Evolutionary conservation across 148 eudicot species (phyloP).

Genomic region (Chenopodium quinoa): DNA sequence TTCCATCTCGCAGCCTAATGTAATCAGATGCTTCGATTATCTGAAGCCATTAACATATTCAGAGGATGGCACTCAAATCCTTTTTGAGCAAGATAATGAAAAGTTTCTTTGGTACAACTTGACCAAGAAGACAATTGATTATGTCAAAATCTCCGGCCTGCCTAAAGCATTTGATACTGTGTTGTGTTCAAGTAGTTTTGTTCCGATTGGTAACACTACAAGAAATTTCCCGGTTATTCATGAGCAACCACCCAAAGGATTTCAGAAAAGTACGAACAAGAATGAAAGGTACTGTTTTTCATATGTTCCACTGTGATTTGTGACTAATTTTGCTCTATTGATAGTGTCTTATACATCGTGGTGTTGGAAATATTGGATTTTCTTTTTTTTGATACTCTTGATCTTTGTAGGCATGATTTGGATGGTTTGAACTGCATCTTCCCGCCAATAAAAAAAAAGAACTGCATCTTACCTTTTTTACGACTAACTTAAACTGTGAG

Average conservation of each 20-base stretch:
- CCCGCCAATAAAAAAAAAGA: no score
- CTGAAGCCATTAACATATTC: slow-evolving; percentile 13
- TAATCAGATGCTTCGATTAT: not conserved
- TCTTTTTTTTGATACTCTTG: not conserved
- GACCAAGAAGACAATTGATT: slow-evolving; percentile 5
- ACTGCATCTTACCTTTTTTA: no score
- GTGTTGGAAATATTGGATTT: no score
- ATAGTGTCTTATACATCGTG: no score
- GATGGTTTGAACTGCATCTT: not conserved
- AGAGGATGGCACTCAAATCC: slow-evolving; percentile 2
- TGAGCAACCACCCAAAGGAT: no score
- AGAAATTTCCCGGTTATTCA: not conserved
- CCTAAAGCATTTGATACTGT: not conserved
- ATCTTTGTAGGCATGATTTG: slow-evolving; percentile 2
- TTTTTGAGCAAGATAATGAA: slow-evolving; percentile 11
- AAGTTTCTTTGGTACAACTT: slow-evolving; percentile 18
- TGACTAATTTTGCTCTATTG: no score
- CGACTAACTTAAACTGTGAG: slow-evolving; percentile 3
- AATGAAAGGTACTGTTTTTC: no score
- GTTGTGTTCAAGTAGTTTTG: not conserved
- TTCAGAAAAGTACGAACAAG: no score
- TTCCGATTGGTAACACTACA: not conserved
- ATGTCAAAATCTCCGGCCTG: not conserved
- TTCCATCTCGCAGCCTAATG: not conserved
- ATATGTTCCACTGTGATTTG: no score